A percentile compares a stretch with the other conserved stretches of the same genome.
Conservation (phyloP, 352 stramenopile genomes). For the Phytophthora brassicae region DNA sequence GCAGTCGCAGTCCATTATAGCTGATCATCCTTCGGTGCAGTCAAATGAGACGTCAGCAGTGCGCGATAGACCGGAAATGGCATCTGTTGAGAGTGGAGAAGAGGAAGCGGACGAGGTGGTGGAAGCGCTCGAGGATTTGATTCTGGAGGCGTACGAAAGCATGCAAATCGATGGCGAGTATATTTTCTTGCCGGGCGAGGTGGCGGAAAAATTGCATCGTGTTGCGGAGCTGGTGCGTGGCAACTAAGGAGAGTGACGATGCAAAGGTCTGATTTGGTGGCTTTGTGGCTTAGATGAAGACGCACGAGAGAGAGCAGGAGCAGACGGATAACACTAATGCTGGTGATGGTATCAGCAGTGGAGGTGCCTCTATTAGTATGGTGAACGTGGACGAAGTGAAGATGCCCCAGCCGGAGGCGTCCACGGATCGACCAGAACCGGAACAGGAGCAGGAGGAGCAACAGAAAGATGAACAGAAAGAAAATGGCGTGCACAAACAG, state of each 20-base stretch:
- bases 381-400: slow-evolving; percentile 14
- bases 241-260: background rate
- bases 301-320: slow-evolving; percentile 24
- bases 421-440: slow-evolving; percentile 25
- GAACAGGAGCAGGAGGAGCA: slow-evolving; percentile 27
- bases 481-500: slow-evolving; percentile 7
- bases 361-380: slow-evolving; percentile 2
- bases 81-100: slow-evolving; percentile 5
- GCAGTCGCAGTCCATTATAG: background rate
- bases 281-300: slow-evolving; percentile 24
- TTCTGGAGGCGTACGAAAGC: slow-evolving; percentile 82
- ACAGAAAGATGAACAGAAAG: slow-evolving; percentile 5
- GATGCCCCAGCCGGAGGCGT: slow-evolving; percentile 1
- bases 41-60: slow-evolving; percentile 2
- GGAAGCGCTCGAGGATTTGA: slow-evolving; percentile 67
- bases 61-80: slow-evolving; percentile 8
- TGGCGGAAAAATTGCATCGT: slow-evolving; percentile 66
- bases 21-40: background rate
- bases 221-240: slow-evolving; percentile 54
- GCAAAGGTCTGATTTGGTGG: slow-evolving; percentile 11
- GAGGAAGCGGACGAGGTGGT: slow-evolving; percentile 28
- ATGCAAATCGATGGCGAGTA: slow-evolving; percentile 83
- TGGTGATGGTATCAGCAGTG: slow-evolving; percentile 25
- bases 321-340: slow-evolving; percentile 21
- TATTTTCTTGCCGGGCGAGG: slow-evolving; percentile 71